Percentiles rank a stretch among this genome's conserved stretches.
Evolutionary conservation across 225 moss, liverwort and hornwort genomes (phyloP).

Genomic region (Physcomitrium patens): DNA sequence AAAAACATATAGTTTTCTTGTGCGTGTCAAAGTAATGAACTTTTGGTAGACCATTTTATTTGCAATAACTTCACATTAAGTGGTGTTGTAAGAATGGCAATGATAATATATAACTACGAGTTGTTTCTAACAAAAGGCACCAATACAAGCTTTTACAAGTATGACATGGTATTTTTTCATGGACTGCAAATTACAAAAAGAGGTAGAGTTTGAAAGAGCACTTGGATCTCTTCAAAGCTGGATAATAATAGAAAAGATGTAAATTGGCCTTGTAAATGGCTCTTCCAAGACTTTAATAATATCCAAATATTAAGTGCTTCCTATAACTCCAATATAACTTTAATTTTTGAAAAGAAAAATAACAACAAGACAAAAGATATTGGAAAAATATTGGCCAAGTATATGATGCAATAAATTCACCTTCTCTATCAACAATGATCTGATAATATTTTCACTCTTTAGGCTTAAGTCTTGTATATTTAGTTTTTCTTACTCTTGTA

Average conservation of each 20-base stretch:
- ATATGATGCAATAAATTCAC: background rate
- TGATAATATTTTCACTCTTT: too few species aligned
- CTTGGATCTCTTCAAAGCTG: background rate
- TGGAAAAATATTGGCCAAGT: too few species aligned
- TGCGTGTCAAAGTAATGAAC: background rate
- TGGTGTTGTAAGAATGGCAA: background rate
- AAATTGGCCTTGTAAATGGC: background rate
- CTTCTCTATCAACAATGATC: too few species aligned
- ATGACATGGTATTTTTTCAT: conserved; percentile 5
- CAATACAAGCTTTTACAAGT: background rate
- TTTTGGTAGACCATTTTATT: background rate
- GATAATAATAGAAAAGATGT: background rate
- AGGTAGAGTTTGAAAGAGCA: background rate
- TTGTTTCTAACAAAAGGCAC: background rate
- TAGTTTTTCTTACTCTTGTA: background rate
- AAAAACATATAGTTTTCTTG: too few species aligned
- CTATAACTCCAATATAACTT: too few species aligned
- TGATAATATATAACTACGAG: background rate
- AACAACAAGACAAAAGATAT: too few species aligned
- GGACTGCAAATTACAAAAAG: conserved; percentile 4
- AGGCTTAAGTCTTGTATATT: background rate
- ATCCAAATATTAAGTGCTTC: too few species aligned
- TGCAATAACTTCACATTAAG: background rate
- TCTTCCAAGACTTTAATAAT: too few species aligned
- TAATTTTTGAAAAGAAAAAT: too few species aligned